Conservation (phyloP, 2,329 filamentous ascomycete genomes). For the Alternaria tenuissima region DNA sequence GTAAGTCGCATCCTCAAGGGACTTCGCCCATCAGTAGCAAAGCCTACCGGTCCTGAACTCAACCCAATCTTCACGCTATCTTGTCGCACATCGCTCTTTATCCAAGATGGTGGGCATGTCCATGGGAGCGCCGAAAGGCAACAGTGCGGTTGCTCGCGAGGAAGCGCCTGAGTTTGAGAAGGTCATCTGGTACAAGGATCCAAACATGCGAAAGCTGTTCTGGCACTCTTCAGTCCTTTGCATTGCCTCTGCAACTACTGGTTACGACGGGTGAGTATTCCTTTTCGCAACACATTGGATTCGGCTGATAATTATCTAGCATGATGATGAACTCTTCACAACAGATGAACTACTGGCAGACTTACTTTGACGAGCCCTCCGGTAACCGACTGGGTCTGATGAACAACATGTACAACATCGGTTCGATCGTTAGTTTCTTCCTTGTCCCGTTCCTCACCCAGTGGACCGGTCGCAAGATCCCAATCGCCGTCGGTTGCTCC, state of each 20-base stretch:
- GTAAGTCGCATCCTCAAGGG: conserved; percentile 22
- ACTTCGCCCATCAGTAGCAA: conserved; percentile 22
- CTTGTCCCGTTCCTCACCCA: conserved; percentile 51
- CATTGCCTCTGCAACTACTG: conserved; percentile 64
- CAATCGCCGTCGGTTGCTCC: conserved; percentile 53
- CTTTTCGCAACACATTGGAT: background rate
- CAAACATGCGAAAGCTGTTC: conserved; percentile 64
- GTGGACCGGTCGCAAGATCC: conserved; percentile 53
- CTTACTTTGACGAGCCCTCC: conserved; percentile 49
- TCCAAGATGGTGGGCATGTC: conserved; percentile 26
- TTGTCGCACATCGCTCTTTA: background rate
- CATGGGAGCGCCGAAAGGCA: conserved; percentile 25
- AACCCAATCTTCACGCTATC: background rate
- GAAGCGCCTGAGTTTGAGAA: conserved; percentile 61
- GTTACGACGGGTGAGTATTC: conserved; percentile 61
- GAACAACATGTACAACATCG: conserved; percentile 56
- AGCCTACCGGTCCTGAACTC: conserved; percentile 7
- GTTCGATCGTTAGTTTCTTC: conserved; percentile 50
- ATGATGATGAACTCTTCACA: conserved; percentile 57
- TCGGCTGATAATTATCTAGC: conserved; percentile 33
- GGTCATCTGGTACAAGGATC: conserved; percentile 63
- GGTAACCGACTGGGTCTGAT: conserved; percentile 55
- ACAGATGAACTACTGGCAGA: conserved; percentile 50
- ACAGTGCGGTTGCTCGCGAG: conserved; percentile 49
- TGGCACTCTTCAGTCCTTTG: conserved; percentile 61